A percentile compares a stretch with the other conserved stretches of the same genome.
Conservation (phyloP, 140 eudicot species). For the Erigeron philadelphicus region DNA sequence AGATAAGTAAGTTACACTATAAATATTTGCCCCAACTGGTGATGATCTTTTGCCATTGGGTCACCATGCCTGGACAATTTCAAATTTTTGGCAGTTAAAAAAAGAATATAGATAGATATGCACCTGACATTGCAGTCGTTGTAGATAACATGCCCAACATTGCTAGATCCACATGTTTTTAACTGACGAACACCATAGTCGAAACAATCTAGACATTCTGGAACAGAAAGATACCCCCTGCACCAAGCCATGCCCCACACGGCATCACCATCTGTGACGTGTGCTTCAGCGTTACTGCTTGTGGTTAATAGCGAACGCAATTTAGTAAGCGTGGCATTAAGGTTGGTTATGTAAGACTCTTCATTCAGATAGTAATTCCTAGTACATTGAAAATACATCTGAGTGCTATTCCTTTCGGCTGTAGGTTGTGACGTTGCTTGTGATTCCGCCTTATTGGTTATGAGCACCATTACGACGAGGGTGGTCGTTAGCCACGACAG, state of each 20-base stretch:
- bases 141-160: neutral
- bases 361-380: conserved; percentile 1
- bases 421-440: no score
- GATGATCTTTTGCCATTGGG: no score
- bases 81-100: no score
- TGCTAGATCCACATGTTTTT: conserved; percentile 32
- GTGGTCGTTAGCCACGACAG: no score
- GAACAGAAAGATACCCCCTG: conserved; percentile 34
- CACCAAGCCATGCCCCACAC: conserved; percentile 45
- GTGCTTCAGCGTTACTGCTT: conserved; percentile 24
- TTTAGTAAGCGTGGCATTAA: conserved; percentile 41
- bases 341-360: conserved; percentile 35
- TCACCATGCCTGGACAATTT: no score
- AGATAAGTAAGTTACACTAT: no score
- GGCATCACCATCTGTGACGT: conserved; percentile 37
- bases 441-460: no score
- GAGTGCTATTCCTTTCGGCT: no score
- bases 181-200: conserved; percentile 35
- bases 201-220: conserved; percentile 42
- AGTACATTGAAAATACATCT: no score
- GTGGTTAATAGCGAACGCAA: conserved; percentile 34
- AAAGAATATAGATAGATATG: neutral
- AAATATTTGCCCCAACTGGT: no score
- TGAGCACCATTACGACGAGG: no score
- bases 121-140: neutral